Evolutionary conservation across 352 stramenopile species (phyloP).

Genomic region (Phytophthora pluvialis): DNA sequence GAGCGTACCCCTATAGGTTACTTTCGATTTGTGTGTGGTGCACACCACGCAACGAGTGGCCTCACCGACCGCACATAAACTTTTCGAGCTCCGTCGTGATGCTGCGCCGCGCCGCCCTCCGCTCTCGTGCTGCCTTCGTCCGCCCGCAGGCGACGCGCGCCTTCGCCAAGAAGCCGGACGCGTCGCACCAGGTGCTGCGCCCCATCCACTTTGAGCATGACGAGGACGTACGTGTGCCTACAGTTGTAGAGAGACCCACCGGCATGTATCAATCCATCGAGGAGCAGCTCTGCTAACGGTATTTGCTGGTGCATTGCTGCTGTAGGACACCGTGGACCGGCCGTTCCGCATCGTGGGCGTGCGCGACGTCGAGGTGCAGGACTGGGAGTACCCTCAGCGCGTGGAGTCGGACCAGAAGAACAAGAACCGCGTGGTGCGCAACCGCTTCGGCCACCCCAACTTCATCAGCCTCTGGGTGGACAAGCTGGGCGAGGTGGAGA

Average conservation of each 20-base stretch:
- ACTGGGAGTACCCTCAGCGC: conserved; percentile 80
- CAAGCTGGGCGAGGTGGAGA: conserved; percentile 67
- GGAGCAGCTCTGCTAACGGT: conserved; percentile 13
- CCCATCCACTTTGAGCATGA: conserved; percentile 80
- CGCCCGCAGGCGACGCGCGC: conserved; percentile 22
- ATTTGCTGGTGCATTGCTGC: neutral
- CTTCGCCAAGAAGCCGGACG: conserved; percentile 31
- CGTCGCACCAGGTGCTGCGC: conserved; percentile 38
- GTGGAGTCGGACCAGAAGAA: conserved; percentile 71
- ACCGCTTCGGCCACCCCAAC: conserved; percentile 81
- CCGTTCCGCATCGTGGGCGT: conserved; percentile 85
- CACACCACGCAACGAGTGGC: conserved; percentile 27
- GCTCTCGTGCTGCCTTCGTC: conserved; percentile 17
- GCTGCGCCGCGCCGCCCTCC: conserved; percentile 26
- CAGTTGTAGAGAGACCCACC: neutral
- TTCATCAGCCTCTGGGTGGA: conserved; percentile 89
- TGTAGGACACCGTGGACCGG: conserved; percentile 44
- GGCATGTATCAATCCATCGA: conserved; percentile 1
- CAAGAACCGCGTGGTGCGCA: conserved; percentile 66
- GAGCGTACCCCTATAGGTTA: too few relatives aligned
- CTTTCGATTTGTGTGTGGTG: too few relatives aligned
- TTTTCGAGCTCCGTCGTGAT: conserved; percentile 10
- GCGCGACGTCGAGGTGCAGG: conserved; percentile 77
- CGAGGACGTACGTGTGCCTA: conserved; percentile 48
- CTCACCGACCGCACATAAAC: conserved; percentile 29